Conservation (phyloP, 2,329 filamentous ascomycete genomes). For the Phyllosticta citrichinensis region DNA sequence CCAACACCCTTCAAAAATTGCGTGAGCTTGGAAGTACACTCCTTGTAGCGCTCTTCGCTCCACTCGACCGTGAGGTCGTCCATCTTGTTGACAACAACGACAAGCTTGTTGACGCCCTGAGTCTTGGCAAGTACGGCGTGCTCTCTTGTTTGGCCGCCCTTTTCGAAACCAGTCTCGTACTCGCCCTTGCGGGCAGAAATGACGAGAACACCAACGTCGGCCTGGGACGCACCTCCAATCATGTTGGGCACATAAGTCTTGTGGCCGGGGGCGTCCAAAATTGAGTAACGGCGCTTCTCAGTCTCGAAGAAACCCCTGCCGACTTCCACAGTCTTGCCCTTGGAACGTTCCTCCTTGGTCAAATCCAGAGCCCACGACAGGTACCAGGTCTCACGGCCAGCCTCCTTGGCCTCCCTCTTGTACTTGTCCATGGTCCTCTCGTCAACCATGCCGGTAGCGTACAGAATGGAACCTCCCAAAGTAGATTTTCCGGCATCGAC, state of each 20-base stretch:
- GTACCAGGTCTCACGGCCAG: conserved; percentile 97
- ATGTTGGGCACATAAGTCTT: conserved; percentile 98
- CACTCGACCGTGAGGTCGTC: conserved; percentile 94
- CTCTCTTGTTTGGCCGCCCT: conserved; percentile 92
- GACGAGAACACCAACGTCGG: conserved; percentile 71
- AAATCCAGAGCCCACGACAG: conserved; percentile 96
- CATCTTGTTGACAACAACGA: conserved; percentile 99
- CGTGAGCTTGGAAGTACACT: conserved; percentile 81
- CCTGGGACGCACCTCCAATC: conserved; percentile 73
- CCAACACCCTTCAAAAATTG: conserved; percentile 86
- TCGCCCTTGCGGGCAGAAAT: conserved; percentile 96
- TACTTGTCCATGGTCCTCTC: conserved; percentile 98
- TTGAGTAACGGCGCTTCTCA: conserved; percentile 90
- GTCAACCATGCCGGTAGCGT: conserved; percentile 97
- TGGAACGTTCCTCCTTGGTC: conserved; percentile 89
- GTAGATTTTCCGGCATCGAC: conserved; percentile 98
- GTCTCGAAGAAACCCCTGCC: conserved; percentile 95
- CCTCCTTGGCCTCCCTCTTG: conserved; percentile 90
- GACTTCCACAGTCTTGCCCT: conserved; percentile 97
- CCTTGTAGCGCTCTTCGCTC: conserved; percentile 85
- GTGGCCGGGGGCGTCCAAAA: conserved; percentile 92
- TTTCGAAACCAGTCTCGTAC: conserved; percentile 97
- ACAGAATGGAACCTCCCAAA: conserved; percentile 84
- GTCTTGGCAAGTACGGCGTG: conserved; percentile 97
- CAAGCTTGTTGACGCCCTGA: conserved; percentile 91